Evolutionary conservation across 2,329 filamentous ascomycete species (phyloP).

Genomic region (Phaeosphaeria sp.): DNA sequence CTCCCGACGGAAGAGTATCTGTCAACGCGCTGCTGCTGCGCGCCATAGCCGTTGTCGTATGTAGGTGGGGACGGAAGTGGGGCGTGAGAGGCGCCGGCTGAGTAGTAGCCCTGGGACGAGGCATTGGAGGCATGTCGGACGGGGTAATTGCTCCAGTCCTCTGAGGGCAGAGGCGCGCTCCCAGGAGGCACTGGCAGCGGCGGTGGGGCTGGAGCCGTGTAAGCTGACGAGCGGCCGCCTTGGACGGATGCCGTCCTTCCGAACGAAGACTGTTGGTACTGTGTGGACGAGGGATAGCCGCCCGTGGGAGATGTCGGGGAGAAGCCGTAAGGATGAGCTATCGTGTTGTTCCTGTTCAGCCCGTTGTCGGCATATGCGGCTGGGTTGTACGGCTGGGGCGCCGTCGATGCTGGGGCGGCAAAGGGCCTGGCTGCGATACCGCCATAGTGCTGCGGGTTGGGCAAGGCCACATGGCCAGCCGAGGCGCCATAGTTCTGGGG

Average conservation of each 20-base stretch:
- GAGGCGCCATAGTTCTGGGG: constrained; percentile 65
- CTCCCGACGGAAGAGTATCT: constrained; percentile 42
- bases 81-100: constrained; percentile 38
- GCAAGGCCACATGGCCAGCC: constrained; percentile 33
- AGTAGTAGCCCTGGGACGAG: constrained; percentile 40
- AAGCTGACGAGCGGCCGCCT: constrained; percentile 37
- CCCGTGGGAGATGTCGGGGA: constrained; percentile 43
- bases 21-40: constrained; percentile 35
- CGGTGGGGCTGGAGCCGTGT: constrained; percentile 45
- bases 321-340: constrained; percentile 46
- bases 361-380: constrained; percentile 51
- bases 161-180: constrained; percentile 38
- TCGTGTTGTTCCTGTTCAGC: constrained; percentile 38
- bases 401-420: constrained; percentile 27
- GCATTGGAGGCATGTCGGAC: constrained; percentile 35
- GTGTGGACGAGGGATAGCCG: constrained; percentile 38
- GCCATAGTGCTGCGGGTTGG: constrained; percentile 71
- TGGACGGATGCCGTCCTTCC: constrained; percentile 40
- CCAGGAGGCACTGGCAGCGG: constrained; percentile 45
- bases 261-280: constrained; percentile 43
- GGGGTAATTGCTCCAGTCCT: constrained; percentile 46
- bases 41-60: constrained; percentile 38
- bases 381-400: constrained; percentile 54
- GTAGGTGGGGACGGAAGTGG: constrained; percentile 44
- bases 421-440: constrained; percentile 45